Percentiles rank a stretch among this genome's conserved stretches.
Conservation (phyloP, 2,329 filamentous ascomycete species). For the Dactylellina haptotyla region DNA sequence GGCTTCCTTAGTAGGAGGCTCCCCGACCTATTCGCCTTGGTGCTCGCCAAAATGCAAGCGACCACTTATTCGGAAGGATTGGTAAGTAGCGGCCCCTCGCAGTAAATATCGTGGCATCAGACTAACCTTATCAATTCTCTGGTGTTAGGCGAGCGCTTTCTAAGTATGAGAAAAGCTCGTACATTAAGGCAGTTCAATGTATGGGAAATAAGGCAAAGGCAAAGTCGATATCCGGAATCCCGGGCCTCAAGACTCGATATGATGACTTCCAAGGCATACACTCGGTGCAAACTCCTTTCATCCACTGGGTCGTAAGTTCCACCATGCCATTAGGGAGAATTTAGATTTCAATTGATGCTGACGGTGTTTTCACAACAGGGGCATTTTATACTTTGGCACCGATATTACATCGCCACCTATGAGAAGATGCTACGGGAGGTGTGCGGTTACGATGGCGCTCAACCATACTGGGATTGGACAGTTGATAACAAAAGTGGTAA, state of each 20-base stretch:
- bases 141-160: slow-evolving; percentile 53
- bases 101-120: too few relatives aligned
- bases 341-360: background rate
- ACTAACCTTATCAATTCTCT: background rate
- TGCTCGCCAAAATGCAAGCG: slow-evolving; percentile 18
- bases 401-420: slow-evolving; percentile 63
- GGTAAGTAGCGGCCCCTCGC: too few relatives aligned
- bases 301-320: slow-evolving; percentile 60
- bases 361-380: slow-evolving; percentile 51
- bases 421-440: slow-evolving; percentile 63
- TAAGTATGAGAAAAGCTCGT: slow-evolving; percentile 57
- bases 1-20: background rate
- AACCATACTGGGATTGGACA: slow-evolving; percentile 62
- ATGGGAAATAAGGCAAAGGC: slow-evolving; percentile 59
- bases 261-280: slow-evolving; percentile 63
- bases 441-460: slow-evolving; percentile 64
- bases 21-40: slow-evolving; percentile 15
- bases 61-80: slow-evolving; percentile 45
- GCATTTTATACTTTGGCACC: slow-evolving; percentile 64
- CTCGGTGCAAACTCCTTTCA: slow-evolving; percentile 60
- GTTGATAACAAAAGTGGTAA: slow-evolving; percentile 59
- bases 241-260: slow-evolving; percentile 60
- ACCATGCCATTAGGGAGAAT: too few relatives aligned
- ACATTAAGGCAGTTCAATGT: slow-evolving; percentile 62
- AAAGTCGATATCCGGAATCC: slow-evolving; percentile 58